These are phyloP conservation scores for Eutypella sp. DNA, from an alignment of 2,329 filamentous ascomycete genomes.

Conservation along the genomic window DNA sequence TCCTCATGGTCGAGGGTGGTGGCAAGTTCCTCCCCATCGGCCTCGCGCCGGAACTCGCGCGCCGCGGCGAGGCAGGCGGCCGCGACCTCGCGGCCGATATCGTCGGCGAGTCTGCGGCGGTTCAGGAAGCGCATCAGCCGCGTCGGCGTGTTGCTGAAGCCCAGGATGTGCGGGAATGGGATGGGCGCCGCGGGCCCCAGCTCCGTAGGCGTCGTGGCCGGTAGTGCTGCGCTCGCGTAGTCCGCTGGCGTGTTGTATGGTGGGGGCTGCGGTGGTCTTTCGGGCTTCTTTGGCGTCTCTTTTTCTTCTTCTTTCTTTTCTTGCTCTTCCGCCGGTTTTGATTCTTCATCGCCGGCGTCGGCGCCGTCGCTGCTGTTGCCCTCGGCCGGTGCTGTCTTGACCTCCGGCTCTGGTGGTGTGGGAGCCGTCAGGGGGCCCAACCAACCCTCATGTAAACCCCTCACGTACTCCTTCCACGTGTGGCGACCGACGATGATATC, in stretches of 20 bases:
- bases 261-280: constrained; percentile 56
- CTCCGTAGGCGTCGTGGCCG: constrained; percentile 60
- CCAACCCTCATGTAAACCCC: constrained; percentile 94
- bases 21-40: constrained; percentile 24
- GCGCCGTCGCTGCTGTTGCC: constrained; percentile 14
- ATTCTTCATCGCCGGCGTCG: constrained; percentile 30
- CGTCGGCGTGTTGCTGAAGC: constrained; percentile 84
- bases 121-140: constrained; percentile 86
- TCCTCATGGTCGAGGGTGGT: constrained; percentile 71
- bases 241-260: constrained; percentile 70
- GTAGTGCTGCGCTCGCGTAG: constrained; percentile 63
- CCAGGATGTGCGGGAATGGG: constrained; percentile 82
- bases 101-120: constrained; percentile 77
- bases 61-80: constrained; percentile 67
- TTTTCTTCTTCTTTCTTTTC: constrained; percentile 44
- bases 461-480: constrained; percentile 95
- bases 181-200: constrained; percentile 71
- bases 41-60: constrained; percentile 44
- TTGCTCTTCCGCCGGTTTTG: constrained; percentile 40
- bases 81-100: constrained; percentile 81
- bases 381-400: too few species aligned
- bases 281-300: too few species aligned
- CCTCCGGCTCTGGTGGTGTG: constrained; percentile 25
- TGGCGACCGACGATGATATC: constrained; percentile 88
- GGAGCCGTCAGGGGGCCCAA: constrained; percentile 74